Percentiles rank a stretch among this genome's conserved stretches.
phyloP scores from a whole-genome alignment of 805 yeast species.

The Kazachstania psychrophila region DNA sequence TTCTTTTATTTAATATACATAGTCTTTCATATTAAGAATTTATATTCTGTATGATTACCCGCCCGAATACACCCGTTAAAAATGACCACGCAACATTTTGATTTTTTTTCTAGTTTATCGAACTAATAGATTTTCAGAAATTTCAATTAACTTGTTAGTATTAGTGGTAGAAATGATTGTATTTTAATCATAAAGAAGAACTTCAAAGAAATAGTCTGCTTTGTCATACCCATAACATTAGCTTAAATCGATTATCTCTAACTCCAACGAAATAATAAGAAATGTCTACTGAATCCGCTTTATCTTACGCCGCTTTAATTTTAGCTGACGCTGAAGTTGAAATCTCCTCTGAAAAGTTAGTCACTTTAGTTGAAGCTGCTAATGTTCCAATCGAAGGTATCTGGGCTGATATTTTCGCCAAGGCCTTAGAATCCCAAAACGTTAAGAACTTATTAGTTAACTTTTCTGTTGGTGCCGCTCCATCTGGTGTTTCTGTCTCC shows the following conservation, averaged over 20 bases:
- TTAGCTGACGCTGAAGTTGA: conserved; percentile 96
- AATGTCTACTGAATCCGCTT: conserved; percentile 71
- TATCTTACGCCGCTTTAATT: conserved; percentile 97
- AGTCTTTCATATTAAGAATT: too few relatives aligned
- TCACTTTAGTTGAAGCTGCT: conserved; percentile 66
- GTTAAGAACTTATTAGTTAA: conserved; percentile 57
- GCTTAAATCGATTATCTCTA: conserved; percentile 33
- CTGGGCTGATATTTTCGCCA: conserved; percentile 78
- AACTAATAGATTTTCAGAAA: too few relatives aligned
- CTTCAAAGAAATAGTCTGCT: conserved; percentile 32
- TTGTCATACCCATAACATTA: conserved; percentile 8
- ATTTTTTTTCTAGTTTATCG: background rate
- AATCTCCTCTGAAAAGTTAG: conserved; percentile 74
- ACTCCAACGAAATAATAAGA: conserved; percentile 5
- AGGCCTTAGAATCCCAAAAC: conserved; percentile 75
- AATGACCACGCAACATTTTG: conserved; percentile 7
- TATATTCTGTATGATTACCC: background rate
- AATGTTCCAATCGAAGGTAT: conserved; percentile 54
- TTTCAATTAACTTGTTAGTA: background rate
- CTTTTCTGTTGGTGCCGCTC: conserved; percentile 44
- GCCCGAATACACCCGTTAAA: background rate
- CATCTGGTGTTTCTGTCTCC: conserved; percentile 33
- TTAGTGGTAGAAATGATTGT: too few relatives aligned
- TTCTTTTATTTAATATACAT: too few relatives aligned
- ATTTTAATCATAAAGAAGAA: conserved; percentile 1